Conservation (phyloP, 345 rosid genomes). For the Mallotus nudiflorus region DNA sequence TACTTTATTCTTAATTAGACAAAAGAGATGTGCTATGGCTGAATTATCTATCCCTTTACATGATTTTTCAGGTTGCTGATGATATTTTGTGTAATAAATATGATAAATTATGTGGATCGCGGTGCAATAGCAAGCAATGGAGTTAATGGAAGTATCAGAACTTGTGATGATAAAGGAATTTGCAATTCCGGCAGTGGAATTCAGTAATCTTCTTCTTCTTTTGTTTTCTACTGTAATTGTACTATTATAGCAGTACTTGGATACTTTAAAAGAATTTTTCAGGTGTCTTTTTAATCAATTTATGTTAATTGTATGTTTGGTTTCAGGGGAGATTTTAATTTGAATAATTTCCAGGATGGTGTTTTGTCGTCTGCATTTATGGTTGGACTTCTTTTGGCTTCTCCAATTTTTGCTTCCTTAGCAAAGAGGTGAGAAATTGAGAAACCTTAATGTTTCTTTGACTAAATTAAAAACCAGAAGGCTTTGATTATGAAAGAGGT, state of each 20-base stretch:
- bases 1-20: too few relatives aligned
- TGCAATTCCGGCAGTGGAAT: constrained; percentile 31
- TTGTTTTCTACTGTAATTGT: neutral
- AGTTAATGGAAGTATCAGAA: constrained; percentile 24
- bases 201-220: constrained; percentile 8
- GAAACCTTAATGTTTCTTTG: too few relatives aligned
- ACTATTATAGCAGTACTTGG: neutral
- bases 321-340: constrained; percentile 30
- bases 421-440: constrained; percentile 18
- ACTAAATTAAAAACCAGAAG: too few relatives aligned
- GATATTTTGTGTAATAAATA: constrained; percentile 25
- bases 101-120: constrained; percentile 30
- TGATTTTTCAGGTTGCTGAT: constrained; percentile 20
- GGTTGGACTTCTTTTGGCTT: constrained; percentile 35
- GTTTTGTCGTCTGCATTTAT: constrained; percentile 31
- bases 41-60: too few relatives aligned
- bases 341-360: constrained; percentile 33
- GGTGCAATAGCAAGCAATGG: constrained; percentile 34
- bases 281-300: neutral
- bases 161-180: constrained; percentile 27
- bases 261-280: neutral
- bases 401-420: constrained; percentile 30
- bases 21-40: too few relatives aligned
- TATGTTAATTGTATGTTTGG: neutral
- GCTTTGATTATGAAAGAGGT: too few relatives aligned